Evolutionary conservation across 2,329 filamentous ascomycete species (phyloP).

Genomic region (Aureobasidium sp.): DNA sequence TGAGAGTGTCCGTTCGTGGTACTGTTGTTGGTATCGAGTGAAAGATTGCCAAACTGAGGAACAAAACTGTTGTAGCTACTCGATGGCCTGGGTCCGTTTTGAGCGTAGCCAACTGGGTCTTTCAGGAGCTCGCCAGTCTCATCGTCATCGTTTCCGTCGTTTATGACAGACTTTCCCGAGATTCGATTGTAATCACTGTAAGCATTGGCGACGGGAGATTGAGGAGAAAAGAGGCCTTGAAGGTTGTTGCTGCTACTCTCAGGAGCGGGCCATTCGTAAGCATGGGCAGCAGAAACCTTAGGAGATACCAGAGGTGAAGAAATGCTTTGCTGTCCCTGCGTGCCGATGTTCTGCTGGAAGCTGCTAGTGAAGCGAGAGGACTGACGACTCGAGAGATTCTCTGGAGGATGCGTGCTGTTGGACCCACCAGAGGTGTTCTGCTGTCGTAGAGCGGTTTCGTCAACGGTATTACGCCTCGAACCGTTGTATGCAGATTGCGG

Average conservation of each 20-base stretch:
- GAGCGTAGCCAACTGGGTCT: constrained; percentile 64
- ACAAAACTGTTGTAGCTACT: constrained; percentile 56
- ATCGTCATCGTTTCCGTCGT: constrained; percentile 59
- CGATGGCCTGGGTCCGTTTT: constrained; percentile 51
- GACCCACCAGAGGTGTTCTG: constrained; percentile 35
- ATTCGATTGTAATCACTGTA: constrained; percentile 53
- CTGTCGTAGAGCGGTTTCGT: constrained; percentile 38
- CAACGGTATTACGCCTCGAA: constrained; percentile 46
- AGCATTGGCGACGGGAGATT: constrained; percentile 64
- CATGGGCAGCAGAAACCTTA: constrained; percentile 39
- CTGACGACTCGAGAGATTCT: constrained; percentile 39
- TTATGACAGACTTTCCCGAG: constrained; percentile 65
- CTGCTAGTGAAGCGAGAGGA: constrained; percentile 53
- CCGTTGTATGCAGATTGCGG: constrained; percentile 19
- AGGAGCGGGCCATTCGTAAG: constrained; percentile 49
- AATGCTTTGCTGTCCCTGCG: constrained; percentile 26
- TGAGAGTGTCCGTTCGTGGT: constrained; percentile 25
- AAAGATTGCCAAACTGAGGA: constrained; percentile 59
- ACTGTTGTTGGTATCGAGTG: constrained; percentile 58
- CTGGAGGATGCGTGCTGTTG: constrained; percentile 36
- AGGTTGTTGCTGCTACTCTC: constrained; percentile 45
- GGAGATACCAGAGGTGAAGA: constrained; percentile 46
- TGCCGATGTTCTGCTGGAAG: constrained; percentile 25
- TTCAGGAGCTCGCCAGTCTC: constrained; percentile 65
- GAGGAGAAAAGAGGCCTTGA: constrained; percentile 61